Percentiles rank a stretch among this genome's conserved stretches.
Evolutionary conservation across 2,329 filamentous ascomycete species (phyloP).

Genomic region (Cadophora luteo-olivacea): DNA sequence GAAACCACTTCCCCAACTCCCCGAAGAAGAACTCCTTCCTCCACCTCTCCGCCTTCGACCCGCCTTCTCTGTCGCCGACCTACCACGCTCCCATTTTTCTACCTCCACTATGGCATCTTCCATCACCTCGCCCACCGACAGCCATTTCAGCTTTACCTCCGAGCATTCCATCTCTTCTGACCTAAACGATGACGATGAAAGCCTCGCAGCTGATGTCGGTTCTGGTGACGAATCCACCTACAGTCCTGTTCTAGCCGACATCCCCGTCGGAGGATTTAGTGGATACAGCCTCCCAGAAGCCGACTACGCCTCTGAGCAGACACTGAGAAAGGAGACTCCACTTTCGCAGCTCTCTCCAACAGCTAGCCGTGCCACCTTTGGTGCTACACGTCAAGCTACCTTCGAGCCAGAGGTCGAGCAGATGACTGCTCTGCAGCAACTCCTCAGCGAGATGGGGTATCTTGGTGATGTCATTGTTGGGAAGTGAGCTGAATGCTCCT

Average conservation of each 20-base stretch:
- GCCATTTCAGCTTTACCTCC: conserved; percentile 37
- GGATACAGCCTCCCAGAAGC: conserved; percentile 23
- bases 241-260: conserved; percentile 20
- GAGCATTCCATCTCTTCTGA: conserved; percentile 31
- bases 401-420: conserved; percentile 29
- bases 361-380: conserved; percentile 31
- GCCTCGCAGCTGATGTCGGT: conserved; percentile 33
- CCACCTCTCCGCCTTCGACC: conserved; percentile 33
- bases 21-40: conserved; percentile 32
- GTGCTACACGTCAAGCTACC: conserved; percentile 38
- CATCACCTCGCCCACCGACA: conserved; percentile 38
- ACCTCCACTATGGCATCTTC: conserved; percentile 40
- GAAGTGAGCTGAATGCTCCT: conserved; percentile 22
- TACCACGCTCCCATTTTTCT: conserved; percentile 43
- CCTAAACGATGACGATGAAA: conserved; percentile 37
- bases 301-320: conserved; percentile 24
- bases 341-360: conserved; percentile 14
- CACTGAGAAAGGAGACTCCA: conserved; percentile 22
- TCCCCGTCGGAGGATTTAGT: conserved; percentile 20
- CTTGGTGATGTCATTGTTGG: conserved; percentile 52
- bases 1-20: conserved; percentile 42
- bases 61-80: conserved; percentile 28
- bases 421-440: conserved; percentile 51
- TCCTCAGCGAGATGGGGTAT: conserved; percentile 59
- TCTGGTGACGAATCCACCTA: conserved; percentile 38